Evolutionary conservation across 768 basidiomycete genomes (phyloP).

Genomic region (Lanmaoa pseudosensibilis): DNA sequence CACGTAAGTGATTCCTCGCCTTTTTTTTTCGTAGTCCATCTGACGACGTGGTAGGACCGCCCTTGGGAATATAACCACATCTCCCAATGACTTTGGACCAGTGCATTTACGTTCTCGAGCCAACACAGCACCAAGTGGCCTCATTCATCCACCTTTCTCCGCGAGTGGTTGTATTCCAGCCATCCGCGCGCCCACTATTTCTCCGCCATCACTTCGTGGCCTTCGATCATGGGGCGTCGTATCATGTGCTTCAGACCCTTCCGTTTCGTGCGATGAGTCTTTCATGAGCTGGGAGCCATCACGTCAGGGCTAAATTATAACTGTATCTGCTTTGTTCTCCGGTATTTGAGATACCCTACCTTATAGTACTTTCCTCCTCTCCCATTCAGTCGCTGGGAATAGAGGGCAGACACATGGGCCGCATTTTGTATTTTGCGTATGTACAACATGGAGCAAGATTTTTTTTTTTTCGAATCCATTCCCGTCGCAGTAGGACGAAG

Average conservation of each 20-base stretch:
- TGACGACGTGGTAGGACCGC: slow-evolving; percentile 37
- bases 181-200: slow-evolving; percentile 20
- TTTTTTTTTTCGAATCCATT: no score
- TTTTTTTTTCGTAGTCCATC: not conserved
- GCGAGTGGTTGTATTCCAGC: slow-evolving; percentile 16
- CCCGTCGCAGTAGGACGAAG: no score
- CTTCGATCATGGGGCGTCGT: slow-evolving; percentile 21
- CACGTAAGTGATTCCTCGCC: slow-evolving; percentile 40
- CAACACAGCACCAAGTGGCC: slow-evolving; percentile 1
- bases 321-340: not conserved
- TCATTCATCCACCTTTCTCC: slow-evolving; percentile 12
- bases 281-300: slow-evolving; percentile 65
- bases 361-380: not conserved
- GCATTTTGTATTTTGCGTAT: slow-evolving; percentile 7
- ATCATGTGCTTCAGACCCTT: slow-evolving; percentile 26
- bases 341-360: not conserved
- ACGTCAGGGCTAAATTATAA: slow-evolving; percentile 30
- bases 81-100: slow-evolving; percentile 26
- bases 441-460: not conserved
- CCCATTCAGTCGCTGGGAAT: not conserved
- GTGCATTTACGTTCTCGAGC: slow-evolving; percentile 16
- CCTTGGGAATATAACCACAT: slow-evolving; percentile 37
- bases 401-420: not conserved
- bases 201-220: slow-evolving; percentile 16
- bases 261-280: slow-evolving; percentile 49